Conservation (phyloP, 1,139 yeast genomes). For the Blastobotrys capitulatus region DNA sequence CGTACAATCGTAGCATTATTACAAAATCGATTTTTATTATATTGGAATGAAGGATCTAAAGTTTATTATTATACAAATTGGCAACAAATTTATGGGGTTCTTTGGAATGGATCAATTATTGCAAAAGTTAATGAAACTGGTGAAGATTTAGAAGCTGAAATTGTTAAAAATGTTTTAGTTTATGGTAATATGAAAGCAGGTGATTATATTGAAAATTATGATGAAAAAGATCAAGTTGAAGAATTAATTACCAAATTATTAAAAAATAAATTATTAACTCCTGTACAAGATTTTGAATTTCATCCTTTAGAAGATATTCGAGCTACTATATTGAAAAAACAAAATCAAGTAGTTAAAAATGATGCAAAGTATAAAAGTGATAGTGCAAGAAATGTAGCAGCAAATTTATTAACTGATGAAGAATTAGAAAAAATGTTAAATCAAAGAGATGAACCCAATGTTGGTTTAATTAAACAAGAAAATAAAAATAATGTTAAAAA, state of each 20-base stretch:
- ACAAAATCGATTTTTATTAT: conserved; percentile 38
- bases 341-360: conserved; percentile 18
- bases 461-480: conserved; percentile 21
- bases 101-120: conserved; percentile 76
- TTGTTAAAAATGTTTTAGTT: conserved; percentile 63
- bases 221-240: conserved; percentile 30
- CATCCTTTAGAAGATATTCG: conserved; percentile 34
- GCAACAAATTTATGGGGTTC: conserved; percentile 54
- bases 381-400: conserved; percentile 26
- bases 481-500: background rate
- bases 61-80: conserved; percentile 59
- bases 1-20: conserved; percentile 37
- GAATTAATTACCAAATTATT: conserved; percentile 43
- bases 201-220: conserved; percentile 48
- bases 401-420: conserved; percentile 53
- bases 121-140: conserved; percentile 44
- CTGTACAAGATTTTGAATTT: conserved; percentile 38
- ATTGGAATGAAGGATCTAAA: conserved; percentile 36
- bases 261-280: conserved; percentile 55
- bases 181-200: conserved; percentile 58
- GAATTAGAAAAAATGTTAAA: conserved; percentile 35
- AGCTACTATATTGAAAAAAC: conserved; percentile 22
- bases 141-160: conserved; percentile 47
- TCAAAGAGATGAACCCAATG: conserved; percentile 22
- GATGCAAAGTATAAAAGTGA: conserved; percentile 25